These are phyloP conservation scores for Collariella sp. DNA, from an alignment of 495 filamentous ascomycete species.

Conservation along the genomic window DNA sequence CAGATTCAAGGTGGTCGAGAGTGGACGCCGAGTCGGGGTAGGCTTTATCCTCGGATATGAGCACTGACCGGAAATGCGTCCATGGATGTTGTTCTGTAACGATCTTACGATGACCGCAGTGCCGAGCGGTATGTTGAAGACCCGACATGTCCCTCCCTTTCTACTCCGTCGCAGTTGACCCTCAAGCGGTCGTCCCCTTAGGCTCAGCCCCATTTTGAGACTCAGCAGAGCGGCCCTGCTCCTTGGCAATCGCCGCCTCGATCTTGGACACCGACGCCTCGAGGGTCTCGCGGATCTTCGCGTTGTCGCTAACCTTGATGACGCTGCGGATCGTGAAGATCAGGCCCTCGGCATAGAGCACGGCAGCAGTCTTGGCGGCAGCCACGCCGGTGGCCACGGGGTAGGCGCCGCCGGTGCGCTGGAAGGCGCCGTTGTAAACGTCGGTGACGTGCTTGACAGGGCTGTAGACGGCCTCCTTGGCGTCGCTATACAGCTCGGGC, in stretches of 20 bases:
- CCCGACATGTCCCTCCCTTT: too few species aligned
- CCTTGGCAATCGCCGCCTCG: neutral
- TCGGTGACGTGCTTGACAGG: constrained; percentile 62
- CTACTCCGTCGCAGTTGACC: too few species aligned
- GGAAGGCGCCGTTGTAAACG: constrained; percentile 65
- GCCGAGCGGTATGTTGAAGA: too few species aligned
- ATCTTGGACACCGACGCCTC: neutral
- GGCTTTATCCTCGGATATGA: too few species aligned
- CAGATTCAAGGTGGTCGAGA: too few species aligned
- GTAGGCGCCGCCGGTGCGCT: constrained; percentile 37
- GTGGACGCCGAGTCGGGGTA: too few species aligned
- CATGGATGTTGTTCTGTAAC: too few species aligned
- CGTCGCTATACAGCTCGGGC: constrained; percentile 58
- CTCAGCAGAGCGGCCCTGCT: neutral
- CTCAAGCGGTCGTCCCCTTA: neutral
- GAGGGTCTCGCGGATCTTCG: neutral
- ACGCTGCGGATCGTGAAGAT: neutral
- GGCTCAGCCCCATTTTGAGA: neutral
- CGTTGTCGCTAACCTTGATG: neutral
- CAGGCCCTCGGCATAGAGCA: neutral
- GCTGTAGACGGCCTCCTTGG: constrained; percentile 53
- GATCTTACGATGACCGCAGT: too few species aligned
- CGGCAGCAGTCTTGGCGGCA: constrained; percentile 38
- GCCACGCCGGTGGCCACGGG: constrained; percentile 49
- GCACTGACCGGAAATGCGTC: too few species aligned